These are phyloP conservation scores for Pleurotus tuber-regium DNA, from an alignment of 768 basidiomycete species.

Conservation along the genomic window DNA sequence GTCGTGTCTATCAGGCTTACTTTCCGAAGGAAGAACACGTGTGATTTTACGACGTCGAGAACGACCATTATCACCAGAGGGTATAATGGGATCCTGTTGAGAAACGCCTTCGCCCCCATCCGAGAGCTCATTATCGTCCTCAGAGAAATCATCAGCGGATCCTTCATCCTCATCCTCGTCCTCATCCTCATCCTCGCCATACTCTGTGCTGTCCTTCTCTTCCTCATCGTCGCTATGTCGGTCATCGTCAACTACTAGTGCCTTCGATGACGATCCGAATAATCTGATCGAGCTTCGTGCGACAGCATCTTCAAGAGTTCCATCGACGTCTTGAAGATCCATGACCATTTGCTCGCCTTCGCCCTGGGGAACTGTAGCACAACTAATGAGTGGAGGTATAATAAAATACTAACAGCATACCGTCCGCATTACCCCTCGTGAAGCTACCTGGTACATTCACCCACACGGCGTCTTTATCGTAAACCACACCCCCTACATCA, in stretches of 20 bases:
- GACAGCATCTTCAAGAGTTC: slow-evolving; percentile 83
- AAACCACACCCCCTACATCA: slow-evolving; percentile 93
- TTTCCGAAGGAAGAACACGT: slow-evolving; percentile 36
- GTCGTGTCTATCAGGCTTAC: slow-evolving; percentile 35
- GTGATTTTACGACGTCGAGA: slow-evolving; percentile 42
- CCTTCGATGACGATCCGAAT: slow-evolving; percentile 76
- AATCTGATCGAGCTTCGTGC: slow-evolving; percentile 79
- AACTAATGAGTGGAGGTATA: not conserved
- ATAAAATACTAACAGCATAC: too few species aligned
- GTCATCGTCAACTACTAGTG: slow-evolving; percentile 48
- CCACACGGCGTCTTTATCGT: slow-evolving; percentile 98
- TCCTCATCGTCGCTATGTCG: slow-evolving; percentile 29
- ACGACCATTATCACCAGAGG: slow-evolving; percentile 47
- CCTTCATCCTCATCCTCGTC: slow-evolving; percentile 18
- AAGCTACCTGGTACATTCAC: slow-evolving; percentile 97
- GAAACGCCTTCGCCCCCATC: slow-evolving; percentile 5
- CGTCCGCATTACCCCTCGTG: slow-evolving; percentile 67
- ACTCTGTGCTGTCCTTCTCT: slow-evolving; percentile 27
- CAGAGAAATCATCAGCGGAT: slow-evolving; percentile 16
- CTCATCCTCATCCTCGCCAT: slow-evolving; percentile 32
- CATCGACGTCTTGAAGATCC: slow-evolving; percentile 83
- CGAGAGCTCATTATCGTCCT: slow-evolving; percentile 22
- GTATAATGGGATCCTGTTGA: too few species aligned
- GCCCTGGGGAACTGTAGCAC: slow-evolving; percentile 64
- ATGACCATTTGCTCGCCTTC: slow-evolving; percentile 99